Percentiles rank a stretch among this genome's conserved stretches.
These are phyloP conservation scores for Pyrenophora seminiperda DNA, from an alignment of 2,329 filamentous ascomycete genomes.

Conservation along the genomic window DNA sequence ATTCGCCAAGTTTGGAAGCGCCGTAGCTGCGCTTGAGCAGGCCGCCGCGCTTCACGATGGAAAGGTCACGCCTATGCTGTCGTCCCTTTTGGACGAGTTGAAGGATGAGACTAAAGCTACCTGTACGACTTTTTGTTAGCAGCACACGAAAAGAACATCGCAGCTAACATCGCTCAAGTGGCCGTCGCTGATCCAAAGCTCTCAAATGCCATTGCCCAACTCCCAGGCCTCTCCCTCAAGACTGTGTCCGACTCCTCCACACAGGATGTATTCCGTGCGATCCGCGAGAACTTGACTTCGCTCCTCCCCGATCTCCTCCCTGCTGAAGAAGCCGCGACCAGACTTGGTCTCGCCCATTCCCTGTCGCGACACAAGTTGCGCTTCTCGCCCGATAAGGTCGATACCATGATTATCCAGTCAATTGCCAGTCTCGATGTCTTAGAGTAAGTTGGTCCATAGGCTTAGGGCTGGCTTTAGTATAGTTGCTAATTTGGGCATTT, in stretches of 20 bases:
- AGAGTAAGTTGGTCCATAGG: conserved; percentile 53
- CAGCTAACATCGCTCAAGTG: conserved; percentile 50
- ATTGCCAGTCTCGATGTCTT: conserved; percentile 88
- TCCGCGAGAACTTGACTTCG: conserved; percentile 86
- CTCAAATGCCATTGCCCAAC: conserved; percentile 85
- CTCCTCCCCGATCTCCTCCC: conserved; percentile 87
- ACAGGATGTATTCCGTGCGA: conserved; percentile 89
- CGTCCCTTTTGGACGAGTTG: conserved; percentile 80
- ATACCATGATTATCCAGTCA: conserved; percentile 99
- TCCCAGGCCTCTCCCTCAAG: conserved; percentile 84
- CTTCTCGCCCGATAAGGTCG: conserved; percentile 98
- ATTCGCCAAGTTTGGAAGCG: conserved; percentile 96
- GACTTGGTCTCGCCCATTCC: conserved; percentile 93
- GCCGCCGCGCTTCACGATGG: conserved; percentile 78
- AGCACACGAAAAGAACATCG: not conserved
- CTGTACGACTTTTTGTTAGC: conserved; percentile 33
- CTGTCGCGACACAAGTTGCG: conserved; percentile 93
- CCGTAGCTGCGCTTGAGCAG: conserved; percentile 87
- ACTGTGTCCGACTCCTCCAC: conserved; percentile 81
- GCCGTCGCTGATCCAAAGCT: conserved; percentile 94
- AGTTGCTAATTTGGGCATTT: too few relatives aligned
- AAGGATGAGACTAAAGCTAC: conserved; percentile 98
- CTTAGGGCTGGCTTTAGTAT: too few relatives aligned
- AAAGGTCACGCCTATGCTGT: conserved; percentile 88
- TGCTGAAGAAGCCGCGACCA: conserved; percentile 90